Base-by-base conservation (phyloP, 1,284 basidiomycete species). In the Tilletia walkeri region DNA sequence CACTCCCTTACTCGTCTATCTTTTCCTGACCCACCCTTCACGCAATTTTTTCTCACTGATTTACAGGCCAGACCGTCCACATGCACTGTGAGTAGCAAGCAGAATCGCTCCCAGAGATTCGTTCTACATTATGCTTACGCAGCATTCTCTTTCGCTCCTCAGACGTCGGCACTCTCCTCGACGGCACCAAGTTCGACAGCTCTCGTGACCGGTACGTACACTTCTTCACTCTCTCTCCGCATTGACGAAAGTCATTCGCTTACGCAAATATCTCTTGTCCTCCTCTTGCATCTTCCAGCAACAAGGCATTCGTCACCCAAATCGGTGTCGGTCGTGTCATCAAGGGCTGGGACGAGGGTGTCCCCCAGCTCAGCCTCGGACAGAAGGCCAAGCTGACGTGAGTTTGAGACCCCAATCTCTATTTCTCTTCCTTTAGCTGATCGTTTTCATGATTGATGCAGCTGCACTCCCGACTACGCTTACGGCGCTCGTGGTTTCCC, bases 291-390 rank as follows among this genome's bases (percentile, higher is more conserved):
- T 30, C 24, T 20, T 30, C 14, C 63, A 41, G 48, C 54, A 39
- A 39, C 59, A 45, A 30, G 48, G 77, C 81, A 34, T 82, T 81
- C 76, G 36, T 67, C 38, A 77, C 76, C 63, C 41, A 65, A 41
- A 81, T 82, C 67, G 80, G 81, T 53, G 78, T 81, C 56, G 80
- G 85, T 36, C 83, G 75, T n/a, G 84, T 85, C 50, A 84, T 85
- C 73, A 78, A 80, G 68, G 84, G 81, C 50, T 85, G 84, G 84
- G 85, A 85, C 72, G 82, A 85, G 76, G 85, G 85, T 66, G 84
- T 84, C 34, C 84, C 82, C 4, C 84, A 85, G 76, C 80, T 85
- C 66, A 81, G 78, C 50, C 67, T 85, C 45, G 85, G 85, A 50
- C 76, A 85, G 75, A 82, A 82, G 75, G 84, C 83, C 24, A 76